phyloP scores from a whole-genome alignment of 1,139 yeast genomes.

The Geotrichum histeridarum region DNA sequence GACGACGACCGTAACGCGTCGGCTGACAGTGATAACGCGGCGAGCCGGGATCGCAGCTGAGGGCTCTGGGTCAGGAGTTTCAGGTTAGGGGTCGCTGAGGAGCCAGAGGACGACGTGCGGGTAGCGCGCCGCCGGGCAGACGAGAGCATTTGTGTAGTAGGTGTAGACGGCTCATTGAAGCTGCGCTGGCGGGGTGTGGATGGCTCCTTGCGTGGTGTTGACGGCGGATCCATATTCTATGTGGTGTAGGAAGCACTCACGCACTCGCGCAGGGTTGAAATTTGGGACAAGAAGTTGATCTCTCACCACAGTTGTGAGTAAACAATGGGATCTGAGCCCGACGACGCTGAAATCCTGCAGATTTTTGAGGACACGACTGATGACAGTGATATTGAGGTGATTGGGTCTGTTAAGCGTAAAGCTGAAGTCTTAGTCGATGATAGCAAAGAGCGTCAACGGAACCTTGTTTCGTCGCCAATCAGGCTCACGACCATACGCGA shows the following conservation, averaged over 20 bases:
- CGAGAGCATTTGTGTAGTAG: neutral
- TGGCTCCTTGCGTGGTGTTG: slow-evolving; percentile 1
- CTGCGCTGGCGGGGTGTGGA: neutral
- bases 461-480: slow-evolving; percentile 20
- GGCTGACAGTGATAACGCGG: slow-evolving; percentile 17
- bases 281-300: too few relatives aligned
- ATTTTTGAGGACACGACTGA: neutral
- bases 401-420: neutral
- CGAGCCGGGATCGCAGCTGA: slow-evolving; percentile 19
- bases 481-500: slow-evolving; percentile 20
- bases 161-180: neutral
- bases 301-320: too few relatives aligned
- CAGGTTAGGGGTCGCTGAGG: slow-evolving; percentile 4
- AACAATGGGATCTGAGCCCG: too few relatives aligned
- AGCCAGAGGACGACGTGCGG: neutral
- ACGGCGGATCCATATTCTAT: neutral
- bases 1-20: slow-evolving; percentile 1
- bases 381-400: slow-evolving; percentile 1
- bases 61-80: slow-evolving; percentile 14
- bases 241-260: too few relatives aligned
- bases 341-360: neutral
- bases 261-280: too few relatives aligned
- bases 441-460: neutral
- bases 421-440: neutral
- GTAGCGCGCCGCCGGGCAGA: neutral